Evolutionary conservation across 371 early-diverging fungal genomes (phyloP), one percentile per base, ranked within the genome.

Genomic region (Mycotypha africana): DNA sequence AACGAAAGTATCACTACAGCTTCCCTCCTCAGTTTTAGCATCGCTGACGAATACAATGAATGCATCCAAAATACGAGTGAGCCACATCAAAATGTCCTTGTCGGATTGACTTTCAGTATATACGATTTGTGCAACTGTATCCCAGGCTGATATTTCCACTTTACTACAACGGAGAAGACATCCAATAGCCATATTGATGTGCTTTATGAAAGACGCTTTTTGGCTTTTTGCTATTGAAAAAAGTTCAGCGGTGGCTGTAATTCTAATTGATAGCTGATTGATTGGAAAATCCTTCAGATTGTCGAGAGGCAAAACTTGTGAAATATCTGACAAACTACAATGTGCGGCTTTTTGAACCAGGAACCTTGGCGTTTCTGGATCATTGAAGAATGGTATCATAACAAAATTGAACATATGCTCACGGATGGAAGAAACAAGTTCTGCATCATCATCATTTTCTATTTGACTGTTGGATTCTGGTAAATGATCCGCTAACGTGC

Each of bases 21-120:
- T 52, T 5, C 21, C 26, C n/a, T 34, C 41, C 14, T 39, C 8
- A 6, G 19, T 14, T 20, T 25, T 33, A 14, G 22, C 35, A 9
- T 15, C 24, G 10, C 58, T 58, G 2, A 49, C 64, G 35, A 65
- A 43, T 5, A 81, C 66, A 22, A 81, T 76, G 46, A 77, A 50
- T 2, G 71, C 59, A 51, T 81, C 81, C 46, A 81, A 38, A 3
- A 77, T 51, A 22, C 78, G 65, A 14, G 70, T 58, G 2, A 81
- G 45, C 78, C 79, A 77, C 11, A 49, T 45, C 14, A 71, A 25
- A 1, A 52, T 44, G 17, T 58, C 41, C 22, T 57, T 39, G 32
- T 47, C 42, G 20, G 6, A 3, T 2, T 20, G 23, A 37, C 17
- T 16, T 34, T 50, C 38, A 1, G n/a, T 9, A 16, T 15, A 30